Conservation (phyloP, 176 grass and related monocot species). For the Phragmites australis region DNA sequence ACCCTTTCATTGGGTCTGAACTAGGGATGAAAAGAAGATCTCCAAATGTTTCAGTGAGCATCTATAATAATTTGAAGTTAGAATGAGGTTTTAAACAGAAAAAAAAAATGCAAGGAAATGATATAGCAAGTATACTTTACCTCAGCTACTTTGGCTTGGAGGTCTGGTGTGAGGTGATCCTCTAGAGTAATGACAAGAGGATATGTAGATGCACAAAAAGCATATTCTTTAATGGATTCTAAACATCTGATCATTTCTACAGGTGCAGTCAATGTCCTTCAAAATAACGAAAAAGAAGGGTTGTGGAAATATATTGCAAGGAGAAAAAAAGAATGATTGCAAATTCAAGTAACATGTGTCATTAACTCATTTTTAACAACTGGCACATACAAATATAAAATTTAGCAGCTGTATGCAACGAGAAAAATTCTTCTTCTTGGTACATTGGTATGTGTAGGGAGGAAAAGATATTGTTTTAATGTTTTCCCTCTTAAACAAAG, state of each 20-base stretch:
- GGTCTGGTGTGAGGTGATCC: slow-evolving; percentile 90
- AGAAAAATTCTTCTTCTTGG: background rate
- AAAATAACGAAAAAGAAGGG: slow-evolving; percentile 19
- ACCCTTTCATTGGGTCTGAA: slow-evolving; percentile 66
- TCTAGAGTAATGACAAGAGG: slow-evolving; percentile 94
- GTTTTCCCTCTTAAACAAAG: too few species aligned
- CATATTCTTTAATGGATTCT: slow-evolving; percentile 81
- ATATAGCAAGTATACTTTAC: slow-evolving; percentile 44
- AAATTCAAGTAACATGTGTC: background rate
- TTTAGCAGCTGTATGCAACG: background rate
- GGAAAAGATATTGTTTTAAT: background rate
- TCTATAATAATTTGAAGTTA: slow-evolving; percentile 48
- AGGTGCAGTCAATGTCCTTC: slow-evolving; percentile 84
- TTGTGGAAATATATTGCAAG: slow-evolving; percentile 25
- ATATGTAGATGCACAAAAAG: slow-evolving; percentile 68
- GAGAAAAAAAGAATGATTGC: background rate
- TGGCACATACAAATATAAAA: background rate
- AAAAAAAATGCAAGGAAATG: background rate
- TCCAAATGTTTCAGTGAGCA: slow-evolving; percentile 76
- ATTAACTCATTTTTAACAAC: background rate
- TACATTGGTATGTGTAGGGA: background rate
- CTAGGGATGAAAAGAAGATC: slow-evolving; percentile 68
- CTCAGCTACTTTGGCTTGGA: slow-evolving; percentile 93
- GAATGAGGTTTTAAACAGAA: slow-evolving; percentile 16
- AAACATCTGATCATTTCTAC: slow-evolving; percentile 80